These are phyloP conservation scores for Stachybotrys elegans DNA, from an alignment of 2,329 filamentous ascomycete genomes.

Conservation along the genomic window DNA sequence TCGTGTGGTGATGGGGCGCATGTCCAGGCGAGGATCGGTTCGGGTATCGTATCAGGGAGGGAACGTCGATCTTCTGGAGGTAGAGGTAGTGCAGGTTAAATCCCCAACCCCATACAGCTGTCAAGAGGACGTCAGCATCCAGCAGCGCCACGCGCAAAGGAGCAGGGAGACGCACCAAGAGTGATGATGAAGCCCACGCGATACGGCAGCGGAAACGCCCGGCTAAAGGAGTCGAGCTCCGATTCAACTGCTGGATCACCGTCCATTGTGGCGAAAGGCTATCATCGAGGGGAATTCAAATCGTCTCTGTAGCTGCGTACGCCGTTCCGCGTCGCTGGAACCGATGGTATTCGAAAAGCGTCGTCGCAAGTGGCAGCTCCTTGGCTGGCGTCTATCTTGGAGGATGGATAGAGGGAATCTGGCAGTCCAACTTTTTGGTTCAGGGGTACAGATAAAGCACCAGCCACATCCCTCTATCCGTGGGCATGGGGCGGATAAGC, in stretches of 20 bases:
- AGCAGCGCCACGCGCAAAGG: slow-evolving; percentile 1
- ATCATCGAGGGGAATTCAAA: no score
- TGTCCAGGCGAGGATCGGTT: slow-evolving; percentile 65
- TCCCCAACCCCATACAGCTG: slow-evolving; percentile 94
- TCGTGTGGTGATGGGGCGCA: slow-evolving; percentile 71
- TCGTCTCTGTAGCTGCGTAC: no score
- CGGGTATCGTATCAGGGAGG: slow-evolving; percentile 81
- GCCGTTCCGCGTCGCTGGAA: no score
- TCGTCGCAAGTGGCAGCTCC: no score
- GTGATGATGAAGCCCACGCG: slow-evolving; percentile 82
- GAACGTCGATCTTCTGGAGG: slow-evolving; percentile 78
- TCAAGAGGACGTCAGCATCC: slow-evolving; percentile 8
- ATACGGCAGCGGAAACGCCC: slow-evolving; percentile 82
- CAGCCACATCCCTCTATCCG: no score
- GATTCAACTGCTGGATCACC: slow-evolving; percentile 67
- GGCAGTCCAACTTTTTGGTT: no score
- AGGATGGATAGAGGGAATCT: no score
- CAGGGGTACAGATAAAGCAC: no score
- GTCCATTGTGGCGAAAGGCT: slow-evolving; percentile 49
- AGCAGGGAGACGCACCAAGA: slow-evolving; percentile 60
- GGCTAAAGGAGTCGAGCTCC: slow-evolving; percentile 78
- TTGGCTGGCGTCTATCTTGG: no score
- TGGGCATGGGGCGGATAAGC: no score
- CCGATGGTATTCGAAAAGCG: no score
- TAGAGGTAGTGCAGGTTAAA: slow-evolving; percentile 85